phyloP scores from a whole-genome alignment of 1,139 yeast genomes.

The Kodamaea ohmeri region DNA sequence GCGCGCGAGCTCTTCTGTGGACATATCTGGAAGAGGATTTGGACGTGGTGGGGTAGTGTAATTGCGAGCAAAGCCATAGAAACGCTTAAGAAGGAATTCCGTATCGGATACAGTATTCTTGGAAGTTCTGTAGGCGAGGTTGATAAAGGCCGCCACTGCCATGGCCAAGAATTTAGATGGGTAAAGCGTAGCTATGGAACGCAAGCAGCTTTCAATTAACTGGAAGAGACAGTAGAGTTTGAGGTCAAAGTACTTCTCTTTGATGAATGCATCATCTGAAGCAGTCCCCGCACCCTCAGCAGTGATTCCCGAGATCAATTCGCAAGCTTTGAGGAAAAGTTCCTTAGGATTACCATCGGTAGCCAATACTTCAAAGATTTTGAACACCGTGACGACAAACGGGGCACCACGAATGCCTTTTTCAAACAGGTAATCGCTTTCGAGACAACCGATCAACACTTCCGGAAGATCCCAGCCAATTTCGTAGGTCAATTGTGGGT shows the following conservation, averaged over 20 bases:
- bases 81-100: conserved; percentile 54
- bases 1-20: conserved; percentile 37
- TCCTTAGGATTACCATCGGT: conserved; percentile 76
- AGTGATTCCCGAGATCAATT: conserved; percentile 42
- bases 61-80: conserved; percentile 64
- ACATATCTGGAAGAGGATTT: conserved; percentile 26
- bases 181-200: conserved; percentile 55
- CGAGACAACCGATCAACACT: conserved; percentile 49
- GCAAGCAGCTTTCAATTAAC: conserved; percentile 51
- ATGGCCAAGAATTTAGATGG: conserved; percentile 78
- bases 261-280: conserved; percentile 11
- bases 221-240: conserved; percentile 65
- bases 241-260: conserved; percentile 46
- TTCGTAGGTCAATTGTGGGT: conserved; percentile 55
- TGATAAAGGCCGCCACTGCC: conserved; percentile 55
- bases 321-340: conserved; percentile 66
- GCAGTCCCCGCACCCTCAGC: conserved; percentile 14
- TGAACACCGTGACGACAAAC: conserved; percentile 37
- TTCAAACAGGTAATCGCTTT: conserved; percentile 18
- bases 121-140: conserved; percentile 43
- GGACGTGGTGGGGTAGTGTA: conserved; percentile 52
- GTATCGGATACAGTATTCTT: conserved; percentile 23
- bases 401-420: conserved; percentile 32
- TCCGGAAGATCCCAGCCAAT: conserved; percentile 90
- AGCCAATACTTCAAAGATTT: conserved; percentile 59